These are phyloP conservation scores for Cicer yamashitae DNA, from an alignment of 306 rosid species.

Conservation along the genomic window DNA sequence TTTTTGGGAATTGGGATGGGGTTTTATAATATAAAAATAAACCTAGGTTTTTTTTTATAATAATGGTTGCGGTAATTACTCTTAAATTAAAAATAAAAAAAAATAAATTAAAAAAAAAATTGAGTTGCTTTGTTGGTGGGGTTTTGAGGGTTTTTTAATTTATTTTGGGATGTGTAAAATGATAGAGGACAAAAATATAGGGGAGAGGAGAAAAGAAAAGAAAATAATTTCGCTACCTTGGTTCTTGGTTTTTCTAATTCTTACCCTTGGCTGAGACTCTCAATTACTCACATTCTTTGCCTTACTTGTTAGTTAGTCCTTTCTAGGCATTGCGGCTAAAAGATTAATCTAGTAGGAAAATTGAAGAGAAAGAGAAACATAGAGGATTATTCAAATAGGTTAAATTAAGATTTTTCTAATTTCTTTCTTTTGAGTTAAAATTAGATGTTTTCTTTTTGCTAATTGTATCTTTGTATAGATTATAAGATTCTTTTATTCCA, in stretches of 20 bases:
- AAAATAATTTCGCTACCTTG: slow-evolving; percentile 26
- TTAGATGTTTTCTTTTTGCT: slow-evolving; percentile 12
- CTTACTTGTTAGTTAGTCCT: slow-evolving; percentile 62
- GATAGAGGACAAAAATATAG: background rate
- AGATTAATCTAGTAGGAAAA: slow-evolving; percentile 7
- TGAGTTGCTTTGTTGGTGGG: slow-evolving; percentile 45
- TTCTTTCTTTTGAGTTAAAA: slow-evolving; percentile 43
- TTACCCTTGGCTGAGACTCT: slow-evolving; percentile 41
- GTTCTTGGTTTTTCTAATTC: slow-evolving; percentile 36
- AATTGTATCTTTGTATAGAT: slow-evolving; percentile 36
- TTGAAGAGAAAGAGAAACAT: background rate
- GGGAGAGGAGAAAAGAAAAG: background rate
- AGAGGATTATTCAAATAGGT: slow-evolving; percentile 47
- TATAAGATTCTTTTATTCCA: slow-evolving; percentile 64
- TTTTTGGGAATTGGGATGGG: slow-evolving; percentile 50
- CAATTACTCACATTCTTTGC: slow-evolving; percentile 63
- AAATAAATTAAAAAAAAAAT: background rate
- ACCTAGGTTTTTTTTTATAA: background rate
- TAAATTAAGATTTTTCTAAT: slow-evolving; percentile 25
- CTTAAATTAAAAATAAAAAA: background rate
- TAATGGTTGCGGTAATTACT: slow-evolving; percentile 33
- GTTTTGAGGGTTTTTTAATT: slow-evolving; percentile 37
- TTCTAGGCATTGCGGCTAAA: slow-evolving; percentile 47
- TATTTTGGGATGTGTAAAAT: slow-evolving; percentile 4
- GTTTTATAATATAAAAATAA: slow-evolving; percentile 49